Base-by-base conservation (phyloP, 768 basidiomycete species). In the Suillus discolor region DNA sequence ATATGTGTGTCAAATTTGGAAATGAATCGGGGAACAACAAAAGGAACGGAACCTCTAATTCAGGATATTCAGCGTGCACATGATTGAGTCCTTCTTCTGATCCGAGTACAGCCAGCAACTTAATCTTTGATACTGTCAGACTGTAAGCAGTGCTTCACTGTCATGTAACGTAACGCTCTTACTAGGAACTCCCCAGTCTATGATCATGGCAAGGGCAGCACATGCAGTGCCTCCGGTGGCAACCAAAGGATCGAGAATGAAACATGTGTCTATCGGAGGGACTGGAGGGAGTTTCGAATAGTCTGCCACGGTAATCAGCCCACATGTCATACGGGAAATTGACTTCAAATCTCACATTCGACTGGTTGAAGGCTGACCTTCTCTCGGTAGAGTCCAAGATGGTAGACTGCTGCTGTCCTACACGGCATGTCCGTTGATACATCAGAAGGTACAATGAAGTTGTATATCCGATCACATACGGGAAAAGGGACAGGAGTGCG, bases 211-310 rank as follows among this genome's bases (percentile, higher is more conserved):
- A 63, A 98, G 75, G 11, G 96, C 96, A 20, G 97, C 96, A 67
- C 85, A 84, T 3, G 93, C 94, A 5, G 97, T 98, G 13, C 94
- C 93, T 61, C 96, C 97, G 3, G 97, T 98, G 0, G 97, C 97
- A 71, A 98, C 89, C 39, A 98, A 79, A 20, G 97, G 97, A 70
- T 99, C 97, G 38, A 98, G 82, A 28, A 99, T 80, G 79, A 89
- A 94, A n/a, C 95, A 89, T 47, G 85, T 77, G 72, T 98, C 96
- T 16, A 96, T 86, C 0, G 90, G 87, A 4, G 90, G 87, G 11
- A 80, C 79, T 44, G 87, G 79, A 15, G 95, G 96, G 42, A 97
- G 83, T 79, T 96, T 96, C 61, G 94, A 96, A 78, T 95, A 94
- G 75, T 97, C 94, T 96, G 49, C 41, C n/a, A 61, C 36, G 47